Evolutionary conservation across 352 stramenopile species (phyloP), one percentile per base, ranked within the genome.

Genomic region (Globisporangium nagaii): DNA sequence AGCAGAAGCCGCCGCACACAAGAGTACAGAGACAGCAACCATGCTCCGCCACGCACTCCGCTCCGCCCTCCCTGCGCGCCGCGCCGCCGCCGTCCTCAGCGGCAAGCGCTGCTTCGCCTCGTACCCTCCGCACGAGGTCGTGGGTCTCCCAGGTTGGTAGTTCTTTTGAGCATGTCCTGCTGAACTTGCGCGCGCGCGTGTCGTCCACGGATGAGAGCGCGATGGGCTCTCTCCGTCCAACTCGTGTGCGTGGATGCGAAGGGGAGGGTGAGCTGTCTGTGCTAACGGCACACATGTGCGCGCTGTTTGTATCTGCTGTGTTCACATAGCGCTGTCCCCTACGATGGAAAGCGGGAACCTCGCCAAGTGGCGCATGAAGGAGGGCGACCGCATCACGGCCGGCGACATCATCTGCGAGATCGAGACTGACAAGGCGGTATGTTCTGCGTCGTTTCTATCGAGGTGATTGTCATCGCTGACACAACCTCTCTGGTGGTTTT

Each of bases 321-420:
- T 32, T 20, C 27, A 6, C 15, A 35, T 47, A 73, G 95, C 97
- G 43, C 78, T 99, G 20, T 98, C 91, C 45, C 97, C 97, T 11
- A 99, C 97, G 22, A 99, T 99, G 97, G 90, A 97, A 71, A 88
- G 84, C 20, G 97, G 97, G 46, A 98, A 90, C 60, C 90, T 99
- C 48, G 84, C 95, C 39, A 93, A 94, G 70, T 99, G 96, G 96
- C 93, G 91, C 64, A 54, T 83, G 53, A 94, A 96, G 70, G 90
- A 97, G 58, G 96, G 96, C 28, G 88, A 97, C 35, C 73, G 72
- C 27, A 98, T 99, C 70, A 71, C 60, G 22, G 88, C 96, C 0
- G 96, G 96, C 25, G 93, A 98, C 68, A 90, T 98, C 31, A 87
- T 99, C 53, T 98, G 92, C 70, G 83, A 98, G 60, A 97, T 99